A percentile compares a stretch with the other conserved stretches of the same genome.
phyloP scores from a whole-genome alignment of 2,329 filamentous ascomycete genomes.

The Lasiodiplodia sp. region DNA sequence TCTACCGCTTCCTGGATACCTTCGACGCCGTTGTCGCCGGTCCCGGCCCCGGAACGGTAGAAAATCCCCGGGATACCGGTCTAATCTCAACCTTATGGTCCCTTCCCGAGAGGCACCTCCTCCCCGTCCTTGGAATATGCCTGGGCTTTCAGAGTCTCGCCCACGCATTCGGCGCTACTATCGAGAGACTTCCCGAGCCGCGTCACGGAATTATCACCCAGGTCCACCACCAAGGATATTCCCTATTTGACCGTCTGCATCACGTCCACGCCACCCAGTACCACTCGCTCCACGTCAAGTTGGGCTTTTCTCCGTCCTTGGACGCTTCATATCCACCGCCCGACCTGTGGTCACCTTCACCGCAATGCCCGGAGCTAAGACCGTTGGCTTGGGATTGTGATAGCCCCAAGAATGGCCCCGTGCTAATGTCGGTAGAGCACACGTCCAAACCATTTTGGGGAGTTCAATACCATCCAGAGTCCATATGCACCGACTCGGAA shows the following conservation, averaged over 20 bases:
- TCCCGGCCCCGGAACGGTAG: slow-evolving; percentile 86
- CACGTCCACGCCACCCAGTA: slow-evolving; percentile 77
- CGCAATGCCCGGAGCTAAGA: slow-evolving; percentile 40
- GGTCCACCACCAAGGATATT: slow-evolving; percentile 66
- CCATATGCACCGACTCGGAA: slow-evolving; percentile 77
- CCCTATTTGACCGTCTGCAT: slow-evolving; percentile 71
- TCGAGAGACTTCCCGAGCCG: slow-evolving; percentile 73
- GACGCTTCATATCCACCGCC: slow-evolving; percentile 35
- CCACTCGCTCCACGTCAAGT: slow-evolving; percentile 66
- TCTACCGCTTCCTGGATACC: slow-evolving; percentile 56
- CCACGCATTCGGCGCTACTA: slow-evolving; percentile 69
- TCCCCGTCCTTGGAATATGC: slow-evolving; percentile 88
- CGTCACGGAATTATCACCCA: slow-evolving; percentile 81
- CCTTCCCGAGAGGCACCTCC: slow-evolving; percentile 62
- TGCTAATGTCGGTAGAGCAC: slow-evolving; percentile 82
- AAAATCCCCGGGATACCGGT: slow-evolving; percentile 76
- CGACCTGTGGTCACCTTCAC: slow-evolving; percentile 49
- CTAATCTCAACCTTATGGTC: slow-evolving; percentile 80
- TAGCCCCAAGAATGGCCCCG: slow-evolving; percentile 56
- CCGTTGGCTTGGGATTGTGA: slow-evolving; percentile 59
- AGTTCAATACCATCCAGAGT: slow-evolving; percentile 91
- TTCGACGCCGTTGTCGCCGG: slow-evolving; percentile 91
- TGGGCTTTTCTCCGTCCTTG: slow-evolving; percentile 47
- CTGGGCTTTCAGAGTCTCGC: slow-evolving; percentile 87
- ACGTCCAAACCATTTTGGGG: slow-evolving; percentile 77